Evolutionary conservation across 352 stramenopile genomes (phyloP).

Genomic region (Phytophthora rubi): DNA sequence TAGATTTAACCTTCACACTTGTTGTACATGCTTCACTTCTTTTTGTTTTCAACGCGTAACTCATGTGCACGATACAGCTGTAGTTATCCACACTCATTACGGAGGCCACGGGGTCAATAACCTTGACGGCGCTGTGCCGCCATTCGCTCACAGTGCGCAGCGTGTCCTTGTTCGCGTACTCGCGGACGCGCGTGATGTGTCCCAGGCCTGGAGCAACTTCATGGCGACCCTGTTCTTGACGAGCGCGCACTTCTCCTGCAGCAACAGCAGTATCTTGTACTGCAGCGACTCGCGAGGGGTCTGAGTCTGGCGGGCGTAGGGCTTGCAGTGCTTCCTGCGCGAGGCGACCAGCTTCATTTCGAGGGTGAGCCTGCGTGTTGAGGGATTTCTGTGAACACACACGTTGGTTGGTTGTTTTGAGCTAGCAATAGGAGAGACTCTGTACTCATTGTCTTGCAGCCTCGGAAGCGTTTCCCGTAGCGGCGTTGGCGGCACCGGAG

Average conservation of each 20-base stretch:
- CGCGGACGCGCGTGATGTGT: constrained; percentile 43
- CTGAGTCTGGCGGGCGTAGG: constrained; percentile 3
- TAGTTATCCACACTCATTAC: too few relatives aligned
- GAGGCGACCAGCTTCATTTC: constrained; percentile 36
- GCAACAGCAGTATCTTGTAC: constrained; percentile 25
- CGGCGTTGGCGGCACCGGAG: constrained; percentile 43
- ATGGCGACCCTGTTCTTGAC: constrained; percentile 32
- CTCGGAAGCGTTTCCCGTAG: constrained; percentile 52
- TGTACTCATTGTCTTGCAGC: constrained; percentile 48
- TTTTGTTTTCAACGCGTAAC: too few relatives aligned
- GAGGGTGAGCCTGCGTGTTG: constrained; percentile 32
- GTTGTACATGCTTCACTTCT: too few relatives aligned
- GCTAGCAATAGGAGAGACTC: neutral
- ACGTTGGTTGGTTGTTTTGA: constrained; percentile 8
- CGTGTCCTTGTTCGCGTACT: constrained; percentile 44
- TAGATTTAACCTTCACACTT: too few relatives aligned
- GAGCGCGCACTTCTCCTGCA: constrained; percentile 35
- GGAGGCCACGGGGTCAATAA: neutral
- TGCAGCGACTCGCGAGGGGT: neutral
- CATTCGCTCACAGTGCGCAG: constrained; percentile 43
- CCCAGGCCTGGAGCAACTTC: constrained; percentile 28
- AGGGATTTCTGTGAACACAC: constrained; percentile 35
- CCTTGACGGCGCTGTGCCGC: constrained; percentile 43
- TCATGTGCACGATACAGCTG: too few relatives aligned
- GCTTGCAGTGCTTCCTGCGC: constrained; percentile 25